Evolutionary conservation across 345 rosid genomes (phyloP).

Genomic region (Noccaea bulbosa): DNA sequence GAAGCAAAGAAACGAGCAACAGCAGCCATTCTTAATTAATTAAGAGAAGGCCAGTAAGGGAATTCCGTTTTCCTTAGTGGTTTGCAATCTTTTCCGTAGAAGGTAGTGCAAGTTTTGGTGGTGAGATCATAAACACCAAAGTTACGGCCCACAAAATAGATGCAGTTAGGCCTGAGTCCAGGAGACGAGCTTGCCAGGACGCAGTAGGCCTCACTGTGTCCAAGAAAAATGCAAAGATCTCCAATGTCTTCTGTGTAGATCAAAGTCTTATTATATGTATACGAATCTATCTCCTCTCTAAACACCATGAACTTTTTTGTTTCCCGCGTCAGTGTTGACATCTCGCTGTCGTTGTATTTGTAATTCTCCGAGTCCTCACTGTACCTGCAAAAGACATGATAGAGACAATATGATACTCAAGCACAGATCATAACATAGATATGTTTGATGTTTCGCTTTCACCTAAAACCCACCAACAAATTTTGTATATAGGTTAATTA

Average conservation of each 20-base stretch:
- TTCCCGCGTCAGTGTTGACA: not conserved
- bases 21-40: no score
- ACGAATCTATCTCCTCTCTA: not conserved
- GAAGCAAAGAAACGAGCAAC: no score
- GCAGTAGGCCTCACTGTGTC: slow-evolving; percentile 22
- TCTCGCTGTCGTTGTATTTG: not conserved
- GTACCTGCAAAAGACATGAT: not conserved
- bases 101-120: slow-evolving; percentile 7
- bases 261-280: not conserved
- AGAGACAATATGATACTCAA: not conserved
- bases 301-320: slow-evolving; percentile 12
- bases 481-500: no score
- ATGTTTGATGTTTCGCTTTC: no score
- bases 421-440: no score
- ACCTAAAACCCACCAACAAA: no score
- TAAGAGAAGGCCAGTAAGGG: slow-evolving; percentile 5
- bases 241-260: slow-evolving; percentile 23
- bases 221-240: slow-evolving; percentile 30
- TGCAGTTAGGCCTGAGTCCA: slow-evolving; percentile 29
- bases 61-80: not conserved
- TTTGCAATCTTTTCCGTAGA: not conserved
- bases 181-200: slow-evolving; percentile 30
- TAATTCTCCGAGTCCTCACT: not conserved
- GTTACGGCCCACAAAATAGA: slow-evolving; percentile 10
- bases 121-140: slow-evolving; percentile 26